Evolutionary conservation across 176 grass and related monocot genomes (phyloP).

Genomic region (Rhynchospora pubera): DNA sequence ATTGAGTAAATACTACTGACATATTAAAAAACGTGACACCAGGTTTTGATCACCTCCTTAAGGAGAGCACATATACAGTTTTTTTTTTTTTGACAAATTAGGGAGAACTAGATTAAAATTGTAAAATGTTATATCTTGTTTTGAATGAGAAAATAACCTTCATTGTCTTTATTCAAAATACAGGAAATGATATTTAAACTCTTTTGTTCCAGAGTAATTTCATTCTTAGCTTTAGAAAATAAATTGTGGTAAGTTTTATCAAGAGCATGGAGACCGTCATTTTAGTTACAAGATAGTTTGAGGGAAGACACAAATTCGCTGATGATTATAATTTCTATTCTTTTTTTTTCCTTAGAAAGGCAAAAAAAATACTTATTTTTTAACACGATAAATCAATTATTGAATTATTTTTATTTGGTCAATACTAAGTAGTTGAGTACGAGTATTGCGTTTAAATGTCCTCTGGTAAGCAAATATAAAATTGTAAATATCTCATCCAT

Average conservation of each 20-base stretch:
- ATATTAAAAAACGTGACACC: background rate
- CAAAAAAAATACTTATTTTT: too few species aligned
- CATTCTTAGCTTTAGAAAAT: background rate
- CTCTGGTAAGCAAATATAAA: background rate
- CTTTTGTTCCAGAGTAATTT: background rate
- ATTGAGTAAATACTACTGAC: background rate
- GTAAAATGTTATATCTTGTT: too few species aligned
- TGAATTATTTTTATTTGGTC: too few species aligned
- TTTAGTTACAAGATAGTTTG: background rate
- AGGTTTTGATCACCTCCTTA: background rate
- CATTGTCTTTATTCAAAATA: background rate
- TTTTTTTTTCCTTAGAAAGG: background rate
- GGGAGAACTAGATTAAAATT: too few species aligned
- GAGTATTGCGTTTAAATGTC: background rate
- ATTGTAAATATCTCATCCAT: background rate
- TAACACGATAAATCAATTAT: too few species aligned
- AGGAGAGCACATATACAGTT: background rate
- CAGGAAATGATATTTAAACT: background rate
- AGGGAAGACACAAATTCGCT: too few species aligned
- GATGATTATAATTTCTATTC: too few species aligned
- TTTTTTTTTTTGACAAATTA: too few species aligned
- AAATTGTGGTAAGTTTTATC: background rate
- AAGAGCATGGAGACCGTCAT: background rate
- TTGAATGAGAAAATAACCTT: background rate
- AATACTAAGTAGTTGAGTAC: too few species aligned